Evolutionary conservation across 768 basidiomycete species (phyloP).

Genomic region (Boletus sp.): DNA sequence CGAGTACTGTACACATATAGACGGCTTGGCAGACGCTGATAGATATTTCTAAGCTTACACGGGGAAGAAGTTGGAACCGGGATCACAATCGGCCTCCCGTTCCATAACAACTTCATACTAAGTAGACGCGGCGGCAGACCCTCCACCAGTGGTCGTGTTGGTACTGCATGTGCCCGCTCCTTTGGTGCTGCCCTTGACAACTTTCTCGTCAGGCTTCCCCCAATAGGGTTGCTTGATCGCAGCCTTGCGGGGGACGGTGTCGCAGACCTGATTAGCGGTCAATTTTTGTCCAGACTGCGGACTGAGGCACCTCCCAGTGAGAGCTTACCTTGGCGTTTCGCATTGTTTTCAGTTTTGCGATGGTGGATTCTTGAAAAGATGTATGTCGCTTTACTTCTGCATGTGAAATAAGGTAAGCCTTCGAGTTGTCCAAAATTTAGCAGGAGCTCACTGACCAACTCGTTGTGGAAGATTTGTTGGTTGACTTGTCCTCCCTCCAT

Average conservation of each 20-base stretch:
- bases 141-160: not conserved
- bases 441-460: conserved; percentile 10
- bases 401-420: not conserved
- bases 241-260: not conserved
- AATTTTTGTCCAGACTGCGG: not conserved
- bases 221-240: conserved; percentile 16
- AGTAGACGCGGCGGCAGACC: not conserved
- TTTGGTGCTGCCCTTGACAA: not conserved
- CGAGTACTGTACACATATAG: conserved; percentile 1
- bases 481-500: not conserved
- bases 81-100: not conserved
- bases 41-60: conserved; percentile 7
- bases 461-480: not conserved
- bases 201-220: not conserved
- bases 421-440: not conserved
- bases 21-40: not conserved
- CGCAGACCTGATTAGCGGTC: conserved; percentile 6
- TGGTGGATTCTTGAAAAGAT: not conserved
- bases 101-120: not conserved
- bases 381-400: conserved; percentile 1
- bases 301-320: not conserved
- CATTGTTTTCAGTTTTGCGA: conserved; percentile 5
- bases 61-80: not conserved
- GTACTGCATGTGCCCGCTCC: not conserved
- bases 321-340: conserved; percentile 4